Evolutionary conservation across 1,139 yeast species (phyloP).

Genomic region (Yamadazyma blattariae): DNA sequence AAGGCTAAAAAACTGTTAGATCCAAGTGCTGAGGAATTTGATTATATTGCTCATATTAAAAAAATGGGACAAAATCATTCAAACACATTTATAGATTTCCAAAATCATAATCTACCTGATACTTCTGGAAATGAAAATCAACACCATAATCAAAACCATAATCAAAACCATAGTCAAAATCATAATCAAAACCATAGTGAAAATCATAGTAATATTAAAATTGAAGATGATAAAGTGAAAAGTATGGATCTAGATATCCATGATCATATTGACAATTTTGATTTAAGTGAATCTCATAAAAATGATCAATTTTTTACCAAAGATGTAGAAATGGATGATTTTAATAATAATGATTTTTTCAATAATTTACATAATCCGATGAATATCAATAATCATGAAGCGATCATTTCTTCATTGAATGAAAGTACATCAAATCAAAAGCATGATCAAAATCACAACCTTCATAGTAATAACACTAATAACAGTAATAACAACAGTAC

Average conservation of each 20-base stretch:
- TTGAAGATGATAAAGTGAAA: no score
- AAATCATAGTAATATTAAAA: background rate
- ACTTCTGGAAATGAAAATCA: background rate
- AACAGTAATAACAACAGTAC: background rate
- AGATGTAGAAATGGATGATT: constrained; percentile 4
- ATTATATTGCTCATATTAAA: constrained; percentile 65
- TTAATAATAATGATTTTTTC: constrained; percentile 6
- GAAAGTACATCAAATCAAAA: background rate
- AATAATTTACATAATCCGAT: constrained; percentile 7
- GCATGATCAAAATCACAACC: background rate
- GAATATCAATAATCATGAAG: constrained; percentile 5
- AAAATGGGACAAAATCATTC: constrained; percentile 42
- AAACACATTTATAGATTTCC: constrained; percentile 3
- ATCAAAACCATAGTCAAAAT: background rate
- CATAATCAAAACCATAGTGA: background rate
- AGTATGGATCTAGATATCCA: background rate
- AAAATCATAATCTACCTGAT: background rate
- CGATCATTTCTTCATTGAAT: background rate
- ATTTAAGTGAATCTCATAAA: background rate
- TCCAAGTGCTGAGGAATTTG: constrained; percentile 55
- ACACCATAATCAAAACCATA: no score
- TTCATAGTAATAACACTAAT: background rate
- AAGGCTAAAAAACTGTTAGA: constrained; percentile 15
- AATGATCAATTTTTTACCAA: constrained; percentile 1
- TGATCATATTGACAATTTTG: background rate